Base-by-base conservation (phyloP, 345 rosid genomes). In the Eutrema heterophyllum region DNA sequence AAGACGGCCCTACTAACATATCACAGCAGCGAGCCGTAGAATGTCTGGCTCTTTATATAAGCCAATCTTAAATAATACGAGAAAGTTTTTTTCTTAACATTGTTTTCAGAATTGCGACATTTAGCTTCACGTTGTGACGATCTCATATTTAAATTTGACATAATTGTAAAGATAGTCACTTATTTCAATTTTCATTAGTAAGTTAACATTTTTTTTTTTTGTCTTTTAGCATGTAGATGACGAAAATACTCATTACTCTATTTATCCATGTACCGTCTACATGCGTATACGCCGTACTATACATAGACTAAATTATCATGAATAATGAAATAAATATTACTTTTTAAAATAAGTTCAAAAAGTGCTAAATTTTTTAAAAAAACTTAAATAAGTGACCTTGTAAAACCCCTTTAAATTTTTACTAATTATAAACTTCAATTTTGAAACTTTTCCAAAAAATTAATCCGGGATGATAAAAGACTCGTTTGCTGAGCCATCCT, bases 21-120 rank as follows among this genome's bases (percentile, higher is more conserved):
- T 56, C 18, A 44, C 9, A 69, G 54, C 73, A 56, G 65, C 35
- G 64, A 56, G 73, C 55, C 5, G 11, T 69, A 69, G 55, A 56
- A 56, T 45, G 9, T 7, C 15, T 45, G 56, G 65, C 73, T 69
- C 33, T 46, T 8, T 32, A 44, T 56, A 16, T 52, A 41, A 18
- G 52, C 72, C 41, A 41, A 12, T 33, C 46, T 68, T 41, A 7
- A 16, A 43, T 54, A 68, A 16, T 30, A 55, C n/a, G 27, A 30
- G 21, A 21, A 7, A 8, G 16, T 9, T 30, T n/a, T 62, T 58
- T 11, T 1, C 14, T 38, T 52, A 29, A 29, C 33, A 29, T 54
- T 54, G 24, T 21, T 51, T 51, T 8, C 24, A 24, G 55, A 50
- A 24, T 21, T 50, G 36, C 58, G 16, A 16, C 58, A 27, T 53